A percentile compares a stretch with the other conserved stretches of the same genome.
Evolutionary conservation across 176 grass and related monocot species (phyloP).

Genomic region (Avena insularis): DNA sequence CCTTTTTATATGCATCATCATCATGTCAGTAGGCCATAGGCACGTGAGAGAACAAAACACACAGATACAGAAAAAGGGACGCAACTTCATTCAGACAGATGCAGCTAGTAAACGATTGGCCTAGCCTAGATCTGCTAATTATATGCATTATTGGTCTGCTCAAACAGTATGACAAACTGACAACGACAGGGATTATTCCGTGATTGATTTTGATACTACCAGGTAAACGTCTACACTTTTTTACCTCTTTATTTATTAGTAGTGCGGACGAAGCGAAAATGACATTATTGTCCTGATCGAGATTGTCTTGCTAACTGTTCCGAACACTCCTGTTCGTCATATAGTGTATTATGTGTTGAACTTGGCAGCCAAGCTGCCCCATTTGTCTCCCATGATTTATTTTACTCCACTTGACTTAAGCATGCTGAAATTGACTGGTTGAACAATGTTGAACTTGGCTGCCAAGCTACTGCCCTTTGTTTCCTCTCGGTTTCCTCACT

Average conservation of each 20-base stretch:
- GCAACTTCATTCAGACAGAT: too few relatives aligned
- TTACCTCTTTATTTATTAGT: not conserved
- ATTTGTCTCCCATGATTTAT: not conserved
- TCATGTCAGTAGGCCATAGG: not conserved
- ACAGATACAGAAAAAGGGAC: not conserved
- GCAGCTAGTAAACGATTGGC: not conserved
- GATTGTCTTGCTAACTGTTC: not conserved
- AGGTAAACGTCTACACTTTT: not conserved
- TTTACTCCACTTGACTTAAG: not conserved
- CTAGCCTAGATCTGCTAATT: not conserved
- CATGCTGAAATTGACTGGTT: not conserved
- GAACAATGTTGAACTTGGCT: conserved; percentile 27
- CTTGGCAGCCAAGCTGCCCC: conserved; percentile 22
- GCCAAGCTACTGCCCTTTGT: conserved; percentile 31
- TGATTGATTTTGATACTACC: not conserved
- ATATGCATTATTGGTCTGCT: not conserved
- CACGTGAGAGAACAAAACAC: not conserved
- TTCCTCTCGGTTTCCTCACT: conserved; percentile 26
- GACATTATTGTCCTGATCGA: conserved; percentile 30
- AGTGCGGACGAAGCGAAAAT: not conserved
- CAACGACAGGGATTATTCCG: not conserved
- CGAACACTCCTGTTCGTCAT: not conserved
- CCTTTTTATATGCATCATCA: not conserved
- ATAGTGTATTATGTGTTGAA: not conserved
- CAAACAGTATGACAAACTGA: not conserved